Base-by-base conservation (phyloP, 2,329 filamentous ascomycete species). In the Diaporthe caulivora region DNA sequence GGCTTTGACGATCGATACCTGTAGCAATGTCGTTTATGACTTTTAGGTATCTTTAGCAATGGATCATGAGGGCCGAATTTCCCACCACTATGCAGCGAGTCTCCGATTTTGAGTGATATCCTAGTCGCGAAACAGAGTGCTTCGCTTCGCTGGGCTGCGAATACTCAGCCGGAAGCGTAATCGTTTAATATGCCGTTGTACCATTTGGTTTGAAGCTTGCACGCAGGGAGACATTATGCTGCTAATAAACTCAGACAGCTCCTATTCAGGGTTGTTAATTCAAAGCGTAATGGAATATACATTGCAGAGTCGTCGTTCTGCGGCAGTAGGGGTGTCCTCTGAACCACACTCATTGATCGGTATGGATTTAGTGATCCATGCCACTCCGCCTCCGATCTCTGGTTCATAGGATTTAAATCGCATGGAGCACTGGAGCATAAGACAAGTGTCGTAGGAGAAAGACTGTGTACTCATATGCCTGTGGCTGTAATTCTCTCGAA, bases 11-110 rank as follows among this genome's bases (percentile, higher is more conserved):
- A 62, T 54, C 34, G 57, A 54, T 54, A 60, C 54, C 53, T 64
- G 47, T 54, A 51, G 57, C 60, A 49, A 68, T 49, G 62, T 51
- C n/a, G 57, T 62, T 44, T 26, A 74, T 54, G 53, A 69, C 65
- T 73, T 21, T 62, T 40, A 57, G 69, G 72, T 68, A 60, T 60
- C n/a, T 70, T 21, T 60, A 60, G 31, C n/a, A 72, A 74, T 69
- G 69, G 49, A 74, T 72, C 49, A 74, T 55, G 70, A 74, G 44
- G 58, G 26, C 51, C 34, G 17, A 40, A 34, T 44, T 70, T 18
- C 42, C 26, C n/a, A 40, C 29, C 29, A 53, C 34, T 6, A 40
- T 2, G 18, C 29, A 24, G 11, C 21, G 7, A 26, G 31, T 53
- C 10, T 9, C 29, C 1, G 10, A 37, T 2, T 53, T 21, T 37